A percentile compares a stretch with the other conserved stretches of the same genome.
phyloP scores from a whole-genome alignment of 176 grass and related monocot genomes.

The Bothriochloa decipiens region DNA sequence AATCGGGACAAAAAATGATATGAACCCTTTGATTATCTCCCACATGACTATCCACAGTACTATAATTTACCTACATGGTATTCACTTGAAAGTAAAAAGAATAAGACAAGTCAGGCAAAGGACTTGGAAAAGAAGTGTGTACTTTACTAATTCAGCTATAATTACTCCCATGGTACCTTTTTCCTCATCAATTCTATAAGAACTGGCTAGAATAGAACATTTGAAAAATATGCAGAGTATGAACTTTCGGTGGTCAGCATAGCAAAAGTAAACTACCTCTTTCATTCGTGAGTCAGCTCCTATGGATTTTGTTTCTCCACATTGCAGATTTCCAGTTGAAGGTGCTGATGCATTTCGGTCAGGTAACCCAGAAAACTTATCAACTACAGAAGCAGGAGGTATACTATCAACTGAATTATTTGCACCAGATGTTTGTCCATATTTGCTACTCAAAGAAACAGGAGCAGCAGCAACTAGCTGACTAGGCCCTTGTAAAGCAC shows the following conservation, averaged over 20 bases:
- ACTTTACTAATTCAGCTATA: neutral
- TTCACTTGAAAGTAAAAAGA: too few species aligned
- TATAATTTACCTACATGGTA: neutral
- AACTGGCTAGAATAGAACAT: neutral
- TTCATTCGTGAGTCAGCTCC: conserved; percentile 45
- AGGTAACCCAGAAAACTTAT: conserved; percentile 40
- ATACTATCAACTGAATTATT: conserved; percentile 44
- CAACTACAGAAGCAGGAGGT: conserved; percentile 31
- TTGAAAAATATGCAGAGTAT: conserved; percentile 30
- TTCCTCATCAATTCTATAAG: neutral
- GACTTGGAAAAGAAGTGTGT: conserved; percentile 15
- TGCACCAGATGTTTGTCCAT: conserved; percentile 45
- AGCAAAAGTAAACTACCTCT: conserved; percentile 47
- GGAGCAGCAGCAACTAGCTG: conserved; percentile 46
- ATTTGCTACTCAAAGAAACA: conserved; percentile 42
- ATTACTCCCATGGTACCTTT: neutral
- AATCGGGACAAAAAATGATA: conserved; percentile 2
- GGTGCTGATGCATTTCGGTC: conserved; percentile 37
- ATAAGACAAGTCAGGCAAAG: too few species aligned
- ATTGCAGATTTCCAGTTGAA: conserved; percentile 38
- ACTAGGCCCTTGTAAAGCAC: conserved; percentile 48
- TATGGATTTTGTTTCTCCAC: conserved; percentile 46
- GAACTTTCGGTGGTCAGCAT: conserved; percentile 16
- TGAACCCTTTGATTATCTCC: conserved; percentile 9
- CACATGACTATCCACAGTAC: neutral